Base-by-base conservation (phyloP, 2,329 filamentous ascomycete genomes). In the Phoma sp. region DNA sequence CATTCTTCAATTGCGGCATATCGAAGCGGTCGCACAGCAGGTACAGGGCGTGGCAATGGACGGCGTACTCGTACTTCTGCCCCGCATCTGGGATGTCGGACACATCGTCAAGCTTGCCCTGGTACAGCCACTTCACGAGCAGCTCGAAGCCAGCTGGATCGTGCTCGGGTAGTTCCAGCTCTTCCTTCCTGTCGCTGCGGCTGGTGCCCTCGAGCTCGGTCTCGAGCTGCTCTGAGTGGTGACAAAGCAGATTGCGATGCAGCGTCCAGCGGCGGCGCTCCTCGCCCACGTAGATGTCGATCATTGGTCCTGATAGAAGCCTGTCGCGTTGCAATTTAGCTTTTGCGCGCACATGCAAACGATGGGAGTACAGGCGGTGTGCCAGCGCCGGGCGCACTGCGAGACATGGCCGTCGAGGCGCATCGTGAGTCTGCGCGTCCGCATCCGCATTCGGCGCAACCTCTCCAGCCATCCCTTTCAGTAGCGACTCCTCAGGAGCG, bases 111-210 rank as follows among this genome's bases (percentile, higher is more conserved):
- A 83, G 75, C 39, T 71, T 77, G 46, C 82, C 82, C 65, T 83
- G 81, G 51, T 84, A 84, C 7, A 84, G 73, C 81, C 80, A 84
- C 68, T 83, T 83, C 5, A 83, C 80, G 13, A 84, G 74, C 54
- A 83, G 66, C 65, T 82, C 80, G 60, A 83, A 84, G 23, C 81
- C 81, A 7, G 70, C 68, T 3, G 81, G 79, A 49, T 82, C 80
- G 64, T 82, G 73, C 10, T 82, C 76, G 14, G 73, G 73, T 18
- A 84, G 70, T 35, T 82, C 79, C 25, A 83, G 68, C 48, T 66
- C 76, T 33, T 77, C 73, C 24, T 71, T 66, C 44, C 73, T 70
- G 39, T 67, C 67, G 37, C 44, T 49, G 47, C 75, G 68, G 33
- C 68, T 72, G 32, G 75, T 67, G 32, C 76, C 72, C 33, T 74